phyloP scores from a whole-genome alignment of 495 filamentous ascomycete genomes.

The Aspergillus panamensis region DNA sequence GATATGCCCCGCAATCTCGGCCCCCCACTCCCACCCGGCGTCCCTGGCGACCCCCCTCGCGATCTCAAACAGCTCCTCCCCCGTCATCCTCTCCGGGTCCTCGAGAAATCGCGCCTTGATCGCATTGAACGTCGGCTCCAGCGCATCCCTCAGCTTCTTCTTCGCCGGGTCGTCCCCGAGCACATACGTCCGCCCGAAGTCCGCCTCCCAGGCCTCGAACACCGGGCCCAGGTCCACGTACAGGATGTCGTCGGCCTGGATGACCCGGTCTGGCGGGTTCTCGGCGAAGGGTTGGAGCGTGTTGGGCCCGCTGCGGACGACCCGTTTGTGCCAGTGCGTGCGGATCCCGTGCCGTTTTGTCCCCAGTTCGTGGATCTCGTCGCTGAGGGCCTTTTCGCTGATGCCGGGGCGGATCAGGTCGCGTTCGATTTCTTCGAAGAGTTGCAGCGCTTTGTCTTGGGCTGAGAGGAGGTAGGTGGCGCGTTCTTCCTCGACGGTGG shows the following conservation, averaged over 20 bases:
- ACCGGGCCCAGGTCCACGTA: conserved; percentile 50
- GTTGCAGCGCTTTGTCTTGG: conserved; percentile 39
- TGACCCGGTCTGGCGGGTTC: conserved; percentile 48
- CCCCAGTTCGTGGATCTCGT: conserved; percentile 47
- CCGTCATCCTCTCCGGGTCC: conserved; percentile 37
- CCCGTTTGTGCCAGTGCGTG: conserved; percentile 52
- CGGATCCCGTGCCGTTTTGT: conserved; percentile 39
- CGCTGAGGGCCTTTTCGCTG: conserved; percentile 44
- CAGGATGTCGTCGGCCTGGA: conserved; percentile 46
- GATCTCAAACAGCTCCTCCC: conserved; percentile 40
- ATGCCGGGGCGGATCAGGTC: conserved; percentile 43
- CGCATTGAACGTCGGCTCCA: conserved; percentile 41
- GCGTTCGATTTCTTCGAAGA: conserved; percentile 50
- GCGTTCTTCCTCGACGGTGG: conserved; percentile 26
- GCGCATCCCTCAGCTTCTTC: conserved; percentile 38
- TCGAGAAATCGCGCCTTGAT: conserved; percentile 36
- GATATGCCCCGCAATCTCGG: conserved; percentile 44
- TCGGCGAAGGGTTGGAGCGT: conserved; percentile 44
- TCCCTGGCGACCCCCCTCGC: conserved; percentile 27
- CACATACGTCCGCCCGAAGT: conserved; percentile 49
- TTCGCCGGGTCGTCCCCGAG: conserved; percentile 46
- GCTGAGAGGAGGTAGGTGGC: conserved; percentile 41
- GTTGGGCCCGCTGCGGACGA: conserved; percentile 49
- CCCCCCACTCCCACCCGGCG: conserved; percentile 42
- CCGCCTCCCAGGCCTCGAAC: conserved; percentile 51